phyloP scores from a whole-genome alignment of 2,329 filamentous ascomycete genomes.

The Penicillium janthinellum region DNA sequence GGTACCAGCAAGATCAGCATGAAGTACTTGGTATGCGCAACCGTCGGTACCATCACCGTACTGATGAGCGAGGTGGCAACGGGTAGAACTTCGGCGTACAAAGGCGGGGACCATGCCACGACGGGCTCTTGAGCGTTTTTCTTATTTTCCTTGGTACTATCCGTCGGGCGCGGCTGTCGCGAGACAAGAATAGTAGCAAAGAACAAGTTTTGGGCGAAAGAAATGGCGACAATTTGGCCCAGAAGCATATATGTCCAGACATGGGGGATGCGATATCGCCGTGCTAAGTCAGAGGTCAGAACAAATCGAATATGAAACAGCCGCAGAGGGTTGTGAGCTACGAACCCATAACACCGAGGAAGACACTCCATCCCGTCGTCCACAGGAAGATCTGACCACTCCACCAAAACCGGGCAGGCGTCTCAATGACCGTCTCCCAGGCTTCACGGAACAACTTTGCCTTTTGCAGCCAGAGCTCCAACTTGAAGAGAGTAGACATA shows the following conservation, averaged over 20 bases:
- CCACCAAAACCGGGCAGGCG: conserved; percentile 62
- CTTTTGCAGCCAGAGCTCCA: conserved; percentile 58
- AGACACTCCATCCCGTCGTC: conserved; percentile 57
- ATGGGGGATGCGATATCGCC: conserved; percentile 57
- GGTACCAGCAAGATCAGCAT: conserved; percentile 26
- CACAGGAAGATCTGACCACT: conserved; percentile 62
- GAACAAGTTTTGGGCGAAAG: conserved; percentile 66
- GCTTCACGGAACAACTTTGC: conserved; percentile 56
- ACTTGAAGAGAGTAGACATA: conserved; percentile 25
- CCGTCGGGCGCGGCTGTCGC: neutral
- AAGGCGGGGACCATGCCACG: conserved; percentile 10
- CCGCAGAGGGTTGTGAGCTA: neutral
- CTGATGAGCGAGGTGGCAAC: conserved; percentile 22
- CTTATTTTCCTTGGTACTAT: neutral
- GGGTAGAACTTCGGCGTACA: conserved; percentile 11
- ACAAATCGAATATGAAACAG: neutral
- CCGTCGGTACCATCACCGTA: conserved; percentile 22
- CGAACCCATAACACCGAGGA: conserved; percentile 60
- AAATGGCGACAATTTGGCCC: conserved; percentile 62
- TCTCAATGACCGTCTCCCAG: conserved; percentile 58
- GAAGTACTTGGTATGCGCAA: conserved; percentile 25
- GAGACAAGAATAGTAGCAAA: conserved; percentile 35
- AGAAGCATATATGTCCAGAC: conserved; percentile 60
- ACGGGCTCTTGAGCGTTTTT: neutral
- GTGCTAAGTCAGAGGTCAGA: conserved; percentile 32